Evolutionary conservation across 768 basidiomycete species (phyloP), one percentile per base, ranked within the genome.

Genomic region (Lactarius vividus): DNA sequence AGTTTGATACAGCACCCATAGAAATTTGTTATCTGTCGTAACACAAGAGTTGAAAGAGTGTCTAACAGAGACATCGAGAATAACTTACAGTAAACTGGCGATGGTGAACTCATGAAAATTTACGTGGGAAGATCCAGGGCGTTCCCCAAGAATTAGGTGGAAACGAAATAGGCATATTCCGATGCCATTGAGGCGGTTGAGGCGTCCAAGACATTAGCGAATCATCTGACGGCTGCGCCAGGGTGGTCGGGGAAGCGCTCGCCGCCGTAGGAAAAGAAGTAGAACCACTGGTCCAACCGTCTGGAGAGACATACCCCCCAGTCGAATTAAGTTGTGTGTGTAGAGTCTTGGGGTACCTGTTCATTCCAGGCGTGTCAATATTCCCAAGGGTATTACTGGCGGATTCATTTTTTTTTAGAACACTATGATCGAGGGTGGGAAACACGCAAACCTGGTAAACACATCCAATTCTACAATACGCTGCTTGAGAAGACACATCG

Each of bases 191-290:
- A 57, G 83, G 83, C 71, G 85, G 77, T 37, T 79, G 75, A 57
- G 83, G 83, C 71, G 85, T 81, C 85, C 85, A 88, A 68, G 81
- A 81, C 84, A 85, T 86, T 70, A 86, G 84, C 0, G 82, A 78
- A 72, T 86, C 85, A 52, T 85, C 85, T 63, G 78, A 78, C 15
- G 31, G 31, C 31, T 8, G 31, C 31, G 31, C 31, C 6, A 31
- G 31, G 5, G 31, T 31, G 2, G 0, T 31, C 31, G 31, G 2
- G 31, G 31, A 31, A 31, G 8, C 31, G 2, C 31, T 31, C 31
- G 53, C 10, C 26, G 53, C 3, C 37, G 10, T 13, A 39, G 37
- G 2, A 16, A 54, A 54, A 31, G 15, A 6, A 31, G 53, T 13
- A 28, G 53, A 31, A 16, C 53, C 53, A 31, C 23, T 28, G 15